A percentile compares a stretch with the other conserved stretches of the same genome.
These are phyloP conservation scores for Phylloporus arenicola DNA, from an alignment of 768 basidiomycete species.

Conservation along the genomic window DNA sequence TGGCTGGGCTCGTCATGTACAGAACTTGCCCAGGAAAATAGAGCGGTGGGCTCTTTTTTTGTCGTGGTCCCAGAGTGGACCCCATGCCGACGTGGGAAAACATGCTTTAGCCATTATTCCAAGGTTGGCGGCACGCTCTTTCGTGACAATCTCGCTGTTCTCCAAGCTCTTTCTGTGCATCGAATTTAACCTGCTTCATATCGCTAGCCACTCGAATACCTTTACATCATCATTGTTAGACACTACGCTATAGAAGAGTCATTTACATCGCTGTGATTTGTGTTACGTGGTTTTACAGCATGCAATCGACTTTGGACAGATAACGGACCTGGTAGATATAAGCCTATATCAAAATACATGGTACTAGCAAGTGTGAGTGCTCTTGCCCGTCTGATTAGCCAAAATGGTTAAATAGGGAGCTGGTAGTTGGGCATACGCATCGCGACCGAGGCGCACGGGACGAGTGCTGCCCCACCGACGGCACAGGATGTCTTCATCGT, in stretches of 20 bases:
- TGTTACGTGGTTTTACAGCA: not conserved
- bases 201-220: not conserved
- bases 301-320: not conserved
- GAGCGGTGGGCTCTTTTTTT: not conserved
- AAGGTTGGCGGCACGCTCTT: not conserved
- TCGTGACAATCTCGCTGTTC: not conserved
- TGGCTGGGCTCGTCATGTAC: slow-evolving; percentile 79
- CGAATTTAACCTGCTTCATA: not conserved
- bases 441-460: not conserved
- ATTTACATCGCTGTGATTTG: not conserved
- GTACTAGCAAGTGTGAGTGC: too few species aligned
- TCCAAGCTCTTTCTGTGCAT: too few species aligned
- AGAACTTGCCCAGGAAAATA: slow-evolving; percentile 69
- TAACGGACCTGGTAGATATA: not conserved
- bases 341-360: not conserved
- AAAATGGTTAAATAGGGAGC: too few species aligned
- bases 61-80: not conserved
- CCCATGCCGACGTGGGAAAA: not conserved
- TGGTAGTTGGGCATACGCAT: not conserved
- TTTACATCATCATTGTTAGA: slow-evolving; percentile 10
- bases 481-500: not conserved
- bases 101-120: not conserved
- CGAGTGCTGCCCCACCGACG: too few species aligned
- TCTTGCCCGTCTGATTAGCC: too few species aligned
- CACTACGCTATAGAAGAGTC: not conserved